Base-by-base conservation (phyloP, 83 land plant species). In the Isoetes engelmannii region DNA sequence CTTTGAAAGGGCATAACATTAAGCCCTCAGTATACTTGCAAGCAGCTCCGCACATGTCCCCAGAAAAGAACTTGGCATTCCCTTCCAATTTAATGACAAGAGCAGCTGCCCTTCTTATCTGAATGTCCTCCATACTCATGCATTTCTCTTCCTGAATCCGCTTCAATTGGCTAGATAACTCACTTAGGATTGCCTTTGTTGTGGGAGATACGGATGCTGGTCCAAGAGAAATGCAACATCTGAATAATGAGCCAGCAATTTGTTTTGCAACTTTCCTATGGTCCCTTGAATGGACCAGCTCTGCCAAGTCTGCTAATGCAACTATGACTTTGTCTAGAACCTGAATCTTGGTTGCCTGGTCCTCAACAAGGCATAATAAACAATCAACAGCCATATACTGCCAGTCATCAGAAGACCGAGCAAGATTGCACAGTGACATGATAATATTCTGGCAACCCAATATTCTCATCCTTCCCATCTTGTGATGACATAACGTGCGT, bases 371-470 rank as follows among this genome's bases (percentile, higher is more conserved):
- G 65, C 87, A 80, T 45, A 93, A 55, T 15, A 93, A 81, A 61
- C 92, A 90, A 69, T 93, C 97, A 8, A 93, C 81, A 5, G 86
- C 98, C 87, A 90, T 87, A 76, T 87, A 90, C 45, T 93, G 96
- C 90, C 92, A 87, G 62, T 87, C 90, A 74, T 90, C 90, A 6
- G 92, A 93, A 5, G 98, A 93, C 56, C 96, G 78, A 15, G 96
- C 81, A 19, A 90, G 74, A 72, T 87, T 84, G 63, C 92, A 87
- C 8, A 93, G 86, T 20, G 71, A 68, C 51, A 76, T 74, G 5
- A 90, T 48, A 4, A 84, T 80, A 12, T 72, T 70, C 7, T 51
- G 68, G 5, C 75, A 81, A 10, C 78, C 83, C 2, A 90, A 68
- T 5, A 93, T 72, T 10, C 47, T 57, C 28, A 59, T 69, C 65